These are phyloP conservation scores for Kwoniella dejecticola DNA, from an alignment of 768 basidiomycete species.

Conservation along the genomic window DNA sequence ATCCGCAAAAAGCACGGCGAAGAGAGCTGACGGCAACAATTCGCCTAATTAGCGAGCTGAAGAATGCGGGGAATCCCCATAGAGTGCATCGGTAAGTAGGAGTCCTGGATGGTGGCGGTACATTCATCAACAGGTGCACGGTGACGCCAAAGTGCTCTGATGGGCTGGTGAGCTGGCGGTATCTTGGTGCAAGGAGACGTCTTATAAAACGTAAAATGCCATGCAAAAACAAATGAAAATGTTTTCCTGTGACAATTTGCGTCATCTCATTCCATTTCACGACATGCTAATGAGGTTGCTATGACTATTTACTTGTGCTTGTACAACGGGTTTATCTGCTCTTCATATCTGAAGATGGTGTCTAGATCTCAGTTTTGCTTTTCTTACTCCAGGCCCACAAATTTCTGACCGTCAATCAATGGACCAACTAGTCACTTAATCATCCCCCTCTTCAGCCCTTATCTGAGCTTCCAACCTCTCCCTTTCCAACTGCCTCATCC, in stretches of 20 bases:
- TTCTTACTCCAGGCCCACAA: too few relatives aligned
- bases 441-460: slow-evolving; percentile 43
- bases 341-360: too few relatives aligned
- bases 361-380: too few relatives aligned
- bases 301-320: too few relatives aligned
- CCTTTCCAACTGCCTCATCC: slow-evolving; percentile 51
- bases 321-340: too few relatives aligned
- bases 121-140: too few relatives aligned
- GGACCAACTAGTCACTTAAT: slow-evolving; percentile 1
- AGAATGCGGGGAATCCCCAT: slow-evolving; percentile 17
- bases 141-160: too few relatives aligned
- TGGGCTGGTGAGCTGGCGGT: too few relatives aligned
- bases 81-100: slow-evolving; percentile 14
- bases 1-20: too few relatives aligned
- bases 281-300: too few relatives aligned
- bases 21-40: background rate
- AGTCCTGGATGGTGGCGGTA: background rate
- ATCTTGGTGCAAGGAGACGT: too few relatives aligned
- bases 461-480: slow-evolving; percentile 49
- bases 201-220: slow-evolving; percentile 17
- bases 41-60: slow-evolving; percentile 18
- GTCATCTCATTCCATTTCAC: background rate
- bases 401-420: too few relatives aligned
- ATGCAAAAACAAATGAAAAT: slow-evolving; percentile 32
- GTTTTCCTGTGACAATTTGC: background rate